phyloP scores from a whole-genome alignment of 1,284 basidiomycete species.

The Sporisorium sorghi region DNA sequence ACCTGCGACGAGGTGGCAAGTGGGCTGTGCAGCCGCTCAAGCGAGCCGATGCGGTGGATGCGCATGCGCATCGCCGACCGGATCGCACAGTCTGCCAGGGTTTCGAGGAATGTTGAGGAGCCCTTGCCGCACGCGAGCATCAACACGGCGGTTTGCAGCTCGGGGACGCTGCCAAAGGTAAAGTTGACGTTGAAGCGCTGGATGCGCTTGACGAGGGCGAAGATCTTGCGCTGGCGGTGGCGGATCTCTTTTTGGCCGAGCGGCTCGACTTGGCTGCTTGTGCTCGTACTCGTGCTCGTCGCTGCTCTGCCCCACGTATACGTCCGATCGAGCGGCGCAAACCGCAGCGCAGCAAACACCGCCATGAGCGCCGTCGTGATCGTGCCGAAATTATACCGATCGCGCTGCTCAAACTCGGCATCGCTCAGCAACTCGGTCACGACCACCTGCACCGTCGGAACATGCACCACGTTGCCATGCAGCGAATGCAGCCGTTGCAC shows the following conservation, averaged over 20 bases:
- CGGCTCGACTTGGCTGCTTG: constrained; percentile 12
- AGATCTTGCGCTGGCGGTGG: constrained; percentile 29
- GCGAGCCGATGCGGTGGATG: constrained; percentile 36
- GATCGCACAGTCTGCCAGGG: constrained; percentile 32
- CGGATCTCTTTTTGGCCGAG: constrained; percentile 33
- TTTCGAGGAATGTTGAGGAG: constrained; percentile 26
- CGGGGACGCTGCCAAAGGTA: constrained; percentile 28
- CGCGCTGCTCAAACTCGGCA: constrained; percentile 27
- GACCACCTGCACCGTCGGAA: constrained; percentile 27
- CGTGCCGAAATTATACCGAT: constrained; percentile 26
- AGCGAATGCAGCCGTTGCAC: constrained; percentile 30
- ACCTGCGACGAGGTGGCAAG: constrained; percentile 1
- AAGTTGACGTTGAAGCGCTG: constrained; percentile 31
- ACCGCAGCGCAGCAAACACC: constrained; percentile 29
- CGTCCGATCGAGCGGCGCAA: constrained; percentile 31
- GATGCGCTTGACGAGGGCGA: constrained; percentile 38
- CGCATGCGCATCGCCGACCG: constrained; percentile 50
- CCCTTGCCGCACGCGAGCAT: constrained; percentile 38
- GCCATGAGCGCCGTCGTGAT: constrained; percentile 43
- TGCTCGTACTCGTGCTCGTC: no score
- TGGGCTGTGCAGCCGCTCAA: constrained; percentile 24
- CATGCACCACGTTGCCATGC: constrained; percentile 33
- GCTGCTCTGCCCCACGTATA: constrained; percentile 18
- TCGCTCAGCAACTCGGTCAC: constrained; percentile 34
- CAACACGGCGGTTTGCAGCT: constrained; percentile 35